Conservation (phyloP, 2,329 filamentous ascomycete genomes). For the Trichoderma arundinaceum region DNA sequence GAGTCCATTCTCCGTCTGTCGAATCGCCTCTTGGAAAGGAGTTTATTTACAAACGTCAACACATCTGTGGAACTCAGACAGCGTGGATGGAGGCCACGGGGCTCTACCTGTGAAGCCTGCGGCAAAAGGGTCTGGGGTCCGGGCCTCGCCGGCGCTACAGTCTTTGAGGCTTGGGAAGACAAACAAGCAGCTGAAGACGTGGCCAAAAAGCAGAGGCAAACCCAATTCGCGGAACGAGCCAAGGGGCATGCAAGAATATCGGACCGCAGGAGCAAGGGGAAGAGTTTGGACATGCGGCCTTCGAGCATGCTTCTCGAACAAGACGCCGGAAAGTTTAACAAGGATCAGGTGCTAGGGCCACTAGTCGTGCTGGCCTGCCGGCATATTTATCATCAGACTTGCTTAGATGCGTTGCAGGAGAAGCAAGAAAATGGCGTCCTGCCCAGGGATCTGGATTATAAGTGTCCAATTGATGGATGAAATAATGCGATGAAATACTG, state of each 20-base stretch:
- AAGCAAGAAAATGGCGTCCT: conserved; percentile 57
- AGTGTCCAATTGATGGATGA: conserved; percentile 61
- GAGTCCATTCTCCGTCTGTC: conserved; percentile 85
- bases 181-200: conserved; percentile 56
- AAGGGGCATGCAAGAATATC: conserved; percentile 45
- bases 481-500: neutral
- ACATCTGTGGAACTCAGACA: conserved; percentile 76
- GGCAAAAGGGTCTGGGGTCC: conserved; percentile 86
- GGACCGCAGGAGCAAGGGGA: conserved; percentile 53
- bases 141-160: conserved; percentile 70
- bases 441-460: conserved; percentile 56
- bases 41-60: conserved; percentile 82
- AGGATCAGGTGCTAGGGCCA: conserved; percentile 63
- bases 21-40: conserved; percentile 84
- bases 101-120: conserved; percentile 88
- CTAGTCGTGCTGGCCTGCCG: conserved; percentile 72
- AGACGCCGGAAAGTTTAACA: conserved; percentile 36
- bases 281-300: conserved; percentile 48
- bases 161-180: conserved; percentile 84
- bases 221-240: conserved; percentile 44
- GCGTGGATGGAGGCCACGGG: conserved; percentile 85
- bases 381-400: conserved; percentile 72
- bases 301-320: conserved; percentile 50
- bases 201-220: conserved; percentile 53
- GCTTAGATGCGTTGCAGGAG: conserved; percentile 68